These are phyloP conservation scores for Salicornia ramosissima DNA, from an alignment of 148 eudicot species.

Conservation along the genomic window DNA sequence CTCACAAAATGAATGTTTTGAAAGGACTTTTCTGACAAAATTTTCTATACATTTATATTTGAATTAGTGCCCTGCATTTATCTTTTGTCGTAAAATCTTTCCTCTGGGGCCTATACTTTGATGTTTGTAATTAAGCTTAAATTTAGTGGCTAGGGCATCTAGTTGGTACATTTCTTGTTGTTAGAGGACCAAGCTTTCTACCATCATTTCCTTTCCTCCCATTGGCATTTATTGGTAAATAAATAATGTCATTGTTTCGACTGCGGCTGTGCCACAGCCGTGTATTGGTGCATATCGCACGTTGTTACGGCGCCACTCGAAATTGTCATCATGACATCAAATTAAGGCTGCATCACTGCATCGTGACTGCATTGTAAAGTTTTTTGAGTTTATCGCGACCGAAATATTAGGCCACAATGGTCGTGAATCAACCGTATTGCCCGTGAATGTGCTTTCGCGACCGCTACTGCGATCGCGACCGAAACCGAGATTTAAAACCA, in stretches of 20 bases:
- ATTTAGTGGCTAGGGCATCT: constrained; percentile 18
- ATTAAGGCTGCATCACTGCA: too few species aligned
- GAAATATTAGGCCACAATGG: too few species aligned
- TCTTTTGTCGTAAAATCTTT: constrained; percentile 12
- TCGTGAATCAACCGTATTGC: too few species aligned
- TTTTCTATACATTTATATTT: constrained; percentile 1
- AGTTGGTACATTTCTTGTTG: not conserved
- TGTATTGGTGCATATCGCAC: not conserved
- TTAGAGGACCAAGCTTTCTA: not conserved
- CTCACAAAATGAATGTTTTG: too few species aligned
- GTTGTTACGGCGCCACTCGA: too few species aligned
- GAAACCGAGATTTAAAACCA: too few species aligned
- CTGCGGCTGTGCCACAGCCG: not conserved
- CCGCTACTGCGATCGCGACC: too few species aligned
- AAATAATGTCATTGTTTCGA: not conserved
- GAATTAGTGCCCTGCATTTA: constrained; percentile 5
- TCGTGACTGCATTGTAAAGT: too few species aligned
- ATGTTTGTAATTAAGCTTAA: constrained; percentile 19
- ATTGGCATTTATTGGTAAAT: not conserved
- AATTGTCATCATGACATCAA: too few species aligned
- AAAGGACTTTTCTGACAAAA: too few species aligned
- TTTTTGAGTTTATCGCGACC: too few species aligned
- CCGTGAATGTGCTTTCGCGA: too few species aligned
- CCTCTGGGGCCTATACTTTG: constrained; percentile 16
- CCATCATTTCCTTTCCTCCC: not conserved